Base-by-base conservation (phyloP, 1,284 basidiomycete species). In the Rhodofomes roseus region DNA sequence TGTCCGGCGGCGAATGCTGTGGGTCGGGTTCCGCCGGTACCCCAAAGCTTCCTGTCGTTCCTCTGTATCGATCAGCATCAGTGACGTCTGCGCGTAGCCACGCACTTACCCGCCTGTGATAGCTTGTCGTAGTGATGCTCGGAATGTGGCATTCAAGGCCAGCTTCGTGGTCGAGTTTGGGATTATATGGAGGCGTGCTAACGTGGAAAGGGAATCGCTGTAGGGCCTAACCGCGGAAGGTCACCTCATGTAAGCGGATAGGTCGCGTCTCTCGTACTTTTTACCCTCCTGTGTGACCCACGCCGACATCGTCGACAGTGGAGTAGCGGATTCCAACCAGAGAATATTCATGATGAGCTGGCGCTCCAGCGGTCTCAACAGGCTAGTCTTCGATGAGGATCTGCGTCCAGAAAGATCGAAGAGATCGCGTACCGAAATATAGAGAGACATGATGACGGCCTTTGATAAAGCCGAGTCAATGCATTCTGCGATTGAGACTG, bases 341-440 rank as follows among this genome's bases (percentile, higher is more conserved):
- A 99, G 79, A 56, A 95, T 73, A 71, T 93, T 93, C 83, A 98
- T 90, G 46, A 98, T 86, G 34, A 98, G 81, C 73, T 98, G 96
- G 41, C 95, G 81, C 65, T 95, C 93, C 37, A 97, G 75, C 23
- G 93, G 89, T 2, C 89, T 90, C 23, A 99, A 77, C 22, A 98
- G 80, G 54, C 96, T 96, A 68, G 18, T 60, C 57, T 52, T 54
- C 60, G 56, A 63, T 56, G 55, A 60, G 60, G 63, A 56, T 61
- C 61, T 55, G 29, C 63, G 43, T 58, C 50, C 52, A 41, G 46
- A 60, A 59, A 65, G 56, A 53, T 55, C 29, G 7, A 22, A 41
- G 43, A 52, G 29, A 69, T 60, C 68, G 63, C 34, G 20, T 22
- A 93, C 93, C 95, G 87, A 73, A 98, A 95, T 72, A 99, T 89